Conservation (phyloP, 73 alveolate genomes). For the Stentor coeruleus region DNA sequence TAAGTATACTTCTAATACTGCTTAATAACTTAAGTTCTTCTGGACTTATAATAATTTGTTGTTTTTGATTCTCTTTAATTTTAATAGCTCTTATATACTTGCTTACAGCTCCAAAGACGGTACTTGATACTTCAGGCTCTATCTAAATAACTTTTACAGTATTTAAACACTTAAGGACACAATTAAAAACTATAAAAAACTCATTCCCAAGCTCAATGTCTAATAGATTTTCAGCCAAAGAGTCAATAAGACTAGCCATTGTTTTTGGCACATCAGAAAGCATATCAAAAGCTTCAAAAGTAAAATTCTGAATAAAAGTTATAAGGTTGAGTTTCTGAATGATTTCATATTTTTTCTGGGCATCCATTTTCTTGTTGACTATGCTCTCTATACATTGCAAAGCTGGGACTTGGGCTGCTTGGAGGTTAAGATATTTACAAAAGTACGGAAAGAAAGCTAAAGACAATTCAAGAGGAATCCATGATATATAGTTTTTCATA, state of each 20-base stretch:
- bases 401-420: slow-evolving; percentile 10
- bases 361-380: slow-evolving; percentile 11
- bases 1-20: background rate
- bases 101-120: background rate
- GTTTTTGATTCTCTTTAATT: slow-evolving; percentile 12
- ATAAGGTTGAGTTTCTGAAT: background rate
- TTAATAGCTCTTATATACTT: background rate
- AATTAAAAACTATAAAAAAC: background rate
- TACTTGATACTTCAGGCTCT: background rate
- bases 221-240: background rate
- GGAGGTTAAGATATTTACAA: background rate
- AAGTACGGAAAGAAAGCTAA: background rate
- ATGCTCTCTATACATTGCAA: slow-evolving; percentile 6
- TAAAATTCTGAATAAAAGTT: background rate
- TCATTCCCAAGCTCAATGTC: background rate
- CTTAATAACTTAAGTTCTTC: background rate
- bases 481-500: background rate
- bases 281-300: slow-evolving; percentile 18
- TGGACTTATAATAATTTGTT: background rate
- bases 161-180: background rate
- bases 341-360: background rate
- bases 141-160: background rate
- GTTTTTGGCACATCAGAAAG: slow-evolving; percentile 24
- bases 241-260: background rate
- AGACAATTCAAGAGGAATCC: slow-evolving; percentile 14